Conservation (phyloP, 768 basidiomycete genomes). For the Macrocybe gigantea region DNA sequence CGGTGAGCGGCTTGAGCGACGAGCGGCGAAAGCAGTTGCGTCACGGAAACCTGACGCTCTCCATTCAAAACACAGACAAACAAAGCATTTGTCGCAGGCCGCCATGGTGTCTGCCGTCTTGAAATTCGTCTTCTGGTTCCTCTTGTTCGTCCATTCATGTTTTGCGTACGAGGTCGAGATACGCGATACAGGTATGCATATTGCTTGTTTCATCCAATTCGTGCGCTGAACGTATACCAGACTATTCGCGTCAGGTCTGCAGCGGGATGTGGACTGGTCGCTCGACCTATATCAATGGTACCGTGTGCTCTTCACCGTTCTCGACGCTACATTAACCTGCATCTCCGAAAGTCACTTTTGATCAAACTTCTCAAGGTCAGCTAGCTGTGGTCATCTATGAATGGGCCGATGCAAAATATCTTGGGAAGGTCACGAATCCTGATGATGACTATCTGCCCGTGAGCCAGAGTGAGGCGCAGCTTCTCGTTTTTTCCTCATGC, state of each 20-base stretch:
- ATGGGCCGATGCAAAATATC: slow-evolving; percentile 81
- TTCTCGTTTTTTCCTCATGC: slow-evolving; percentile 11
- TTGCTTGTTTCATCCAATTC: slow-evolving; percentile 7
- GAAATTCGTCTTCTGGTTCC: slow-evolving; percentile 19
- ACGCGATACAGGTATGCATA: slow-evolving; percentile 44
- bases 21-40: slow-evolving; percentile 10
- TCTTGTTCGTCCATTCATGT: slow-evolving; percentile 26
- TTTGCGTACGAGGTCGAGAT: slow-evolving; percentile 61
- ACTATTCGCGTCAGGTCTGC: slow-evolving; percentile 86
- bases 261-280: slow-evolving; percentile 89
- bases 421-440: slow-evolving; percentile 64
- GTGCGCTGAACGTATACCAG: slow-evolving; percentile 21
- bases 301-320: slow-evolving; percentile 9
- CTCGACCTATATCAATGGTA: slow-evolving; percentile 82
- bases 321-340: too few species aligned
- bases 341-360: slow-evolving; percentile 61
- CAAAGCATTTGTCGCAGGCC: slow-evolving; percentile 13
- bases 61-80: slow-evolving; percentile 30
- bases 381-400: slow-evolving; percentile 95
- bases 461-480: slow-evolving; percentile 23
- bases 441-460: slow-evolving; percentile 58
- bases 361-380: slow-evolving; percentile 72
- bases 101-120: slow-evolving; percentile 13
- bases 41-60: slow-evolving; percentile 11
- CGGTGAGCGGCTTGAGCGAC: slow-evolving; percentile 11